Percentiles rank a stretch among this genome's conserved stretches.
phyloP scores from a whole-genome alignment of 352 stramenopile species.

The Pythium rhizo-oryzae region DNA sequence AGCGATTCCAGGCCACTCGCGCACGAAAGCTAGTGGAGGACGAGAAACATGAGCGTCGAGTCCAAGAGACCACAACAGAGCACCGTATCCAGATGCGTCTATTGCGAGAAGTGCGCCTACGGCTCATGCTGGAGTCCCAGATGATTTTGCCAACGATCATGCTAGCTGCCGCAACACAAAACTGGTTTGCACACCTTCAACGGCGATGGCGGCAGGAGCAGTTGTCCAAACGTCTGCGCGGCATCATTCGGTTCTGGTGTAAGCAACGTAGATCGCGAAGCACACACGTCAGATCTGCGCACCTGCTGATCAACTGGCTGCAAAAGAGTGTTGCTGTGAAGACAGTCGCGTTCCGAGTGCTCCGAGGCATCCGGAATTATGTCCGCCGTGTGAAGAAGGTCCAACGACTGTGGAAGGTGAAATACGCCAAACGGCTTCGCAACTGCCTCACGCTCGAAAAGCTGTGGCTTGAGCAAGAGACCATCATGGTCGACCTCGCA shows the following conservation, averaged over 20 bases:
- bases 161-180: slow-evolving; percentile 50
- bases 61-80: slow-evolving; percentile 49
- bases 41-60: slow-evolving; percentile 45
- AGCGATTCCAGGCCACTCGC: slow-evolving; percentile 33
- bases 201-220: slow-evolving; percentile 42
- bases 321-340: slow-evolving; percentile 64
- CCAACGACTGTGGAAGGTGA: slow-evolving; percentile 54
- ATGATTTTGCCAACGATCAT: slow-evolving; percentile 51
- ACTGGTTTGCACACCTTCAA: slow-evolving; percentile 37
- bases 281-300: slow-evolving; percentile 35
- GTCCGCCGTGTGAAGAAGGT: slow-evolving; percentile 54
- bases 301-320: slow-evolving; percentile 62
- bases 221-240: slow-evolving; percentile 40
- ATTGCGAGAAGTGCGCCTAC: slow-evolving; percentile 39
- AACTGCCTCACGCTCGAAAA: slow-evolving; percentile 49
- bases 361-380: slow-evolving; percentile 54
- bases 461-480: slow-evolving; percentile 56
- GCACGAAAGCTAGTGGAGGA: slow-evolving; percentile 49
- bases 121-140: slow-evolving; percentile 39
- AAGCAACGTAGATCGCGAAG: slow-evolving; percentile 39
- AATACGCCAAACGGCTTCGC: slow-evolving; percentile 38
- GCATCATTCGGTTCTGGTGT: slow-evolving; percentile 50
- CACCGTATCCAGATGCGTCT: slow-evolving; percentile 49
- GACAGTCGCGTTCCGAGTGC: slow-evolving; percentile 55
- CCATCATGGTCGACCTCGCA: slow-evolving; percentile 47